Evolutionary conservation across 2,329 filamentous ascomycete species (phyloP), one percentile per base, ranked within the genome.

Genomic region (Ascocoryne sarcoides): DNA sequence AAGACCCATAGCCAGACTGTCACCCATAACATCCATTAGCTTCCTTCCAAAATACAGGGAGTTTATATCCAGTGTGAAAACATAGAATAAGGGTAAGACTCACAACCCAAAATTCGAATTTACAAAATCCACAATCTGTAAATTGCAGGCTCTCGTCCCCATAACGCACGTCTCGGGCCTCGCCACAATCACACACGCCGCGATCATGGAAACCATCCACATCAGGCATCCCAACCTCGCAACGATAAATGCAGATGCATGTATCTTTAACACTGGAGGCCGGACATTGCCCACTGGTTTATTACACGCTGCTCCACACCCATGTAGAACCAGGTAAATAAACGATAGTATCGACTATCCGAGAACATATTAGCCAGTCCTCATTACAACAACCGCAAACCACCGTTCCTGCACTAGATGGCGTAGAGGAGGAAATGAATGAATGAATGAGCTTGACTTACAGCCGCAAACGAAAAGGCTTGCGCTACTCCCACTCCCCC

Each of bases 171-270:
- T 36, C 7, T 36, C 36, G 7, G 46, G 40, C 30, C 43, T 46
- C 7, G 50, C 46, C 2, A 53, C 21, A 5, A 51, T 44, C n/a
- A 49, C 47, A 15, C 37, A 40, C 0, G 48, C 43, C 4, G 41
- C 37, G 5, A 54, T 44, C 5, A 56, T 44, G 4, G 46, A 35
- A n/a, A 48, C 19, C 10, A 49, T 23, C 54, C 53, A 57, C 12
- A 41, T 33, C 1, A 53, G 36, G 16, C 56, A 37, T 10, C 36
- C 34, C 10, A 56, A 26, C 8, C 52, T 44, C 4, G 54, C 53
- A 2, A 50, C 7, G n/a, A 57, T 49, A 26, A 56, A 52, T 20
- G 47, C 51, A 32, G 42, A 38, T 5, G 44, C 51, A 43, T 55
- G 54, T 4, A 51, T 21, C 32, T 38, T 48, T 15, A 47, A 33